phyloP scores from a whole-genome alignment of 1,284 basidiomycete genomes.

The Ganoderma lingzhi region DNA sequence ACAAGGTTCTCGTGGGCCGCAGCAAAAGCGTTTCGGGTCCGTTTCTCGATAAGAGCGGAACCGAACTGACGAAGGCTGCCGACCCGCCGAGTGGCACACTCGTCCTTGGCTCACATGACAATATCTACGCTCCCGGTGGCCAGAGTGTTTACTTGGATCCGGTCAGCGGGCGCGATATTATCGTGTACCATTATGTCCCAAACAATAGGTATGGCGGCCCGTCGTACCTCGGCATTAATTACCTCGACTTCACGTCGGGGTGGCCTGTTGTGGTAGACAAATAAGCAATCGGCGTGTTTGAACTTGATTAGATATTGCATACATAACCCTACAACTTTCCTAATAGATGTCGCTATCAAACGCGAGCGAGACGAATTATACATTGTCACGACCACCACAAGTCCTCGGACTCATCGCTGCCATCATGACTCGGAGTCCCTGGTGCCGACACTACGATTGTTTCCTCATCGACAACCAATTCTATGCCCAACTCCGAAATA shows the following conservation, averaged over 20 bases:
- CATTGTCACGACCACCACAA: neutral
- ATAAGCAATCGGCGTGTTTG: neutral
- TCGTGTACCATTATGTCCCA: slow-evolving; percentile 28
- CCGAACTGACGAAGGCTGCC: slow-evolving; percentile 31
- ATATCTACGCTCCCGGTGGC: slow-evolving; percentile 45
- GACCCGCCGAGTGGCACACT: slow-evolving; percentile 35
- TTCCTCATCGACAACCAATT: neutral
- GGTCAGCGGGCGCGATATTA: slow-evolving; percentile 25
- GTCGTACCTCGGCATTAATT: slow-evolving; percentile 20
- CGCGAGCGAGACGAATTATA: no score
- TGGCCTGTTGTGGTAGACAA: slow-evolving; percentile 15
- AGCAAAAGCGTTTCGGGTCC: slow-evolving; percentile 38
- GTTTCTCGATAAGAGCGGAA: slow-evolving; percentile 39
- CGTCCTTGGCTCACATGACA: slow-evolving; percentile 43
- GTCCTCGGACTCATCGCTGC: neutral
- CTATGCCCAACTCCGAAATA: neutral
- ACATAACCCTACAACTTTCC: neutral
- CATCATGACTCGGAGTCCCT: neutral
- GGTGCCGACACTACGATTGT: neutral
- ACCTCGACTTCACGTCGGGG: slow-evolving; percentile 18
- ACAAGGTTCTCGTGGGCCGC: slow-evolving; percentile 41
- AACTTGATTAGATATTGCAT: no score
- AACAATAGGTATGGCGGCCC: slow-evolving; percentile 5
- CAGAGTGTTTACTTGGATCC: slow-evolving; percentile 23
- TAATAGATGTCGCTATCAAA: neutral